phyloP scores from a whole-genome alignment of 2,329 filamentous ascomycete genomes.

The Pezicula rhizophila region DNA sequence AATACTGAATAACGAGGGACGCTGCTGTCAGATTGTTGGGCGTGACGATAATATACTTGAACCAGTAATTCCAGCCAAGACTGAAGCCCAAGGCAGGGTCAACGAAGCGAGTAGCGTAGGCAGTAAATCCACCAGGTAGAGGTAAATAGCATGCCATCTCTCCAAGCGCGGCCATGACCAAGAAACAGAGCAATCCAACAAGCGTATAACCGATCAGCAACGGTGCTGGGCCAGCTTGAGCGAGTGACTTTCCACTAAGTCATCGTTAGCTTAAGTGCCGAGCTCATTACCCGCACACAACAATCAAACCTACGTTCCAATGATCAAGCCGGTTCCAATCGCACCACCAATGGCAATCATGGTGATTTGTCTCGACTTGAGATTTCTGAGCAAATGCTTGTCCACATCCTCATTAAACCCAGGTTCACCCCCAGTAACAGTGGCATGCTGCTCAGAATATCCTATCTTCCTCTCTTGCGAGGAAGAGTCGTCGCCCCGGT shows the following conservation, averaged over 20 bases:
- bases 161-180: slow-evolving; percentile 76
- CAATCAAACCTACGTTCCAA: slow-evolving; percentile 44
- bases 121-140: slow-evolving; percentile 70
- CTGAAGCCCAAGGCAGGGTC: slow-evolving; percentile 77
- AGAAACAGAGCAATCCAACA: slow-evolving; percentile 66
- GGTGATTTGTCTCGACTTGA: slow-evolving; percentile 46
- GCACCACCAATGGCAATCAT: slow-evolving; percentile 70
- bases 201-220: slow-evolving; percentile 67
- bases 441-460: slow-evolving; percentile 30
- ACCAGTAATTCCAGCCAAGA: slow-evolving; percentile 35
- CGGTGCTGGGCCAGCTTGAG: slow-evolving; percentile 51
- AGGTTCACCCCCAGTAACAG: slow-evolving; percentile 1
- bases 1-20: slow-evolving; percentile 72
- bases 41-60: slow-evolving; percentile 70
- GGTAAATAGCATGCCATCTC: slow-evolving; percentile 85
- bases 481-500: background rate
- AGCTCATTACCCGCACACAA: background rate
- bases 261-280: slow-evolving; percentile 5
- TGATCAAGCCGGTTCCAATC: slow-evolving; percentile 66
- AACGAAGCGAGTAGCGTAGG: slow-evolving; percentile 72
- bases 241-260: slow-evolving; percentile 31
- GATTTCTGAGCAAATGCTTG: slow-evolving; percentile 39
- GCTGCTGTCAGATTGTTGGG: slow-evolving; percentile 79
- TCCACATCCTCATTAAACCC: slow-evolving; percentile 29
- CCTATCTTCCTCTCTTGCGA: background rate